phyloP scores from a whole-genome alignment of 805 yeast species.

The Saccharomycopsis sp. region DNA sequence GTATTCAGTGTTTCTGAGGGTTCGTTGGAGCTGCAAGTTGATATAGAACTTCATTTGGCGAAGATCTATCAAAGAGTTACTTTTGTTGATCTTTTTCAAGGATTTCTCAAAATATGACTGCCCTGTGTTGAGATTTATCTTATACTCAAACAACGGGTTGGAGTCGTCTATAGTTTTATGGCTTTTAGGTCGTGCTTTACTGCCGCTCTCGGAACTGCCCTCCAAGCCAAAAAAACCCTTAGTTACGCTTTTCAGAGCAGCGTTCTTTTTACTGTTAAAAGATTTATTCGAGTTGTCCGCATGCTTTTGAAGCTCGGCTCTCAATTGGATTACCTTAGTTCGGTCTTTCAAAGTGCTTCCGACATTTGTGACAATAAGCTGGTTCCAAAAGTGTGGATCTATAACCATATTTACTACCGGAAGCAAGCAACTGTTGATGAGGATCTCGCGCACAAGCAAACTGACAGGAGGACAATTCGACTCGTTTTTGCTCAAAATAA shows the following conservation, averaged over 20 bases:
- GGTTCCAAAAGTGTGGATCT: conserved; percentile 76
- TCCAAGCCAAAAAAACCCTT: background rate
- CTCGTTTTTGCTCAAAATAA: conserved; percentile 40
- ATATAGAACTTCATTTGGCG: conserved; percentile 42
- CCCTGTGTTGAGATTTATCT: conserved; percentile 35
- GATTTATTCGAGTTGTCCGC: conserved; percentile 10
- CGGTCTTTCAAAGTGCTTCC: conserved; percentile 66
- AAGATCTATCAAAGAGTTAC: conserved; percentile 36
- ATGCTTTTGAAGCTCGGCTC: conserved; percentile 66
- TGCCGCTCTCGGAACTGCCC: background rate
- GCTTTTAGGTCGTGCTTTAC: background rate
- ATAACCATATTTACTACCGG: conserved; percentile 47
- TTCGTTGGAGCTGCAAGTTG: conserved; percentile 40
- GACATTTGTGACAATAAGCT: conserved; percentile 48
- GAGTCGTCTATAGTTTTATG: conserved; percentile 8
- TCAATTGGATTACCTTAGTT: conserved; percentile 62
- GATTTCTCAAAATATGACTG: conserved; percentile 36
- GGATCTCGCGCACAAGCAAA: conserved; percentile 53
- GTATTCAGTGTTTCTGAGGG: conserved; percentile 27
- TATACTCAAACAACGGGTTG: conserved; percentile 27
- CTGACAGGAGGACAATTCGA: conserved; percentile 40
- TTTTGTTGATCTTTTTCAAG: conserved; percentile 29
- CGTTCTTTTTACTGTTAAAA: background rate
- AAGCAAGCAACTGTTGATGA: conserved; percentile 49
- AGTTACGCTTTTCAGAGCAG: background rate